phyloP scores from a whole-genome alignment of 2,329 filamentous ascomycete genomes.

The Ophiocordyceps unilateralis region DNA sequence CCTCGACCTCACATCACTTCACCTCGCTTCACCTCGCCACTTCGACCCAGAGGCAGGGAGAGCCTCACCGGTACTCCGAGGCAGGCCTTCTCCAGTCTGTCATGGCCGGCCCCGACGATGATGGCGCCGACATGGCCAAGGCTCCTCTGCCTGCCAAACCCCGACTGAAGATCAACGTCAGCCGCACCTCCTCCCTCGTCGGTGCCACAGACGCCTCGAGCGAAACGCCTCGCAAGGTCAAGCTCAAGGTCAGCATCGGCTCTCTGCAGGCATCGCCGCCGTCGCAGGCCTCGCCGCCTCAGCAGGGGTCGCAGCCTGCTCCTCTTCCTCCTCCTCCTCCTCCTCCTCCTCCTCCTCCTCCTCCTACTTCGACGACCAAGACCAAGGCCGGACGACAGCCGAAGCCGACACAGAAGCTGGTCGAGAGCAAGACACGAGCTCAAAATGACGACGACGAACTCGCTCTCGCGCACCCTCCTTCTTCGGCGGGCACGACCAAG shows the following conservation, averaged over 20 bases:
- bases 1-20: background rate
- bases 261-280: constrained; percentile 9
- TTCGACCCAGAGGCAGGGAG: background rate
- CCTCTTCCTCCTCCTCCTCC: too few relatives aligned
- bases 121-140: constrained; percentile 4
- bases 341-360: too few relatives aligned
- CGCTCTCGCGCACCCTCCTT: background rate
- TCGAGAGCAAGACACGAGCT: constrained; percentile 42
- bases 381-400: constrained; percentile 43
- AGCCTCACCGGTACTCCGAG: too few relatives aligned
- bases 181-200: constrained; percentile 13
- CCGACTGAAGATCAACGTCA: constrained; percentile 22
- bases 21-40: background rate
- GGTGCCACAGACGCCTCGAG: constrained; percentile 6
- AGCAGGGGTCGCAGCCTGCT: constrained; percentile 1
- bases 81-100: too few relatives aligned
- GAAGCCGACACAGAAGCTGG: constrained; percentile 40
- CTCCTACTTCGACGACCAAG: constrained; percentile 18
- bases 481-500: background rate
- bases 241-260: constrained; percentile 25
- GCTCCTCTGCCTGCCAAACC: constrained; percentile 16
- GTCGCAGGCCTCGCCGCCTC: constrained; percentile 4
- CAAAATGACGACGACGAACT: constrained; percentile 36
- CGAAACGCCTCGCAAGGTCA: constrained; percentile 19
- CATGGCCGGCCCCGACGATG: constrained; percentile 13